A percentile compares a stretch with the other conserved stretches of the same genome.
These are phyloP conservation scores for Glonium stellatum DNA, from an alignment of 495 filamentous ascomycete species.

Conservation along the genomic window DNA sequence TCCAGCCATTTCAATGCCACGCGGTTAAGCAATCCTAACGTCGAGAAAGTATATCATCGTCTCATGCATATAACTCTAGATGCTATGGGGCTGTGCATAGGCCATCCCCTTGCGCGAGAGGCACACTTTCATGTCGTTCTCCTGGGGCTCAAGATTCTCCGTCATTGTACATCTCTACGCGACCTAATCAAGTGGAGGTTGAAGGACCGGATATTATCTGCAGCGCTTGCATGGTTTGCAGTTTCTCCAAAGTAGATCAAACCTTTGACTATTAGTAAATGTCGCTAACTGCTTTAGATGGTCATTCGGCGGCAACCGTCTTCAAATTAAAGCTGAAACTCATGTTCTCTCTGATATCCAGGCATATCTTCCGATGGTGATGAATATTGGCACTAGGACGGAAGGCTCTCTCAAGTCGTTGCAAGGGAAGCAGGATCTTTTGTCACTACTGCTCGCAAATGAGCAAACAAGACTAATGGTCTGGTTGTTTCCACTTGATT, in stretches of 20 bases:
- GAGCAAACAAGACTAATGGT: slow-evolving; percentile 77
- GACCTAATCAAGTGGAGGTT: slow-evolving; percentile 59
- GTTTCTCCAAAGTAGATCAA: slow-evolving; percentile 55
- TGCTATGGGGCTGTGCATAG: slow-evolving; percentile 58
- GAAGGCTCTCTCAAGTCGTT: slow-evolving; percentile 55
- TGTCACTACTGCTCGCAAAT: slow-evolving; percentile 72
- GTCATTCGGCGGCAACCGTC: slow-evolving; percentile 90
- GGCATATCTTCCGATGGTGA: slow-evolving; percentile 50
- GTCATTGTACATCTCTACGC: slow-evolving; percentile 57
- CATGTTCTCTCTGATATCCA: slow-evolving; percentile 73
- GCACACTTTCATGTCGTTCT: slow-evolving; percentile 81
- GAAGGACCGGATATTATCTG: slow-evolving; percentile 81
- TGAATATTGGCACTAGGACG: slow-evolving; percentile 49
- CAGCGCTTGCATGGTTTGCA: slow-evolving; percentile 81
- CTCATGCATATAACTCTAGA: slow-evolving; percentile 68
- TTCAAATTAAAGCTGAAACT: slow-evolving; percentile 89
- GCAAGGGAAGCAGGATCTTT: slow-evolving; percentile 69
- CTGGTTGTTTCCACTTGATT: slow-evolving; percentile 80
- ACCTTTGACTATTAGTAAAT: too few species aligned
- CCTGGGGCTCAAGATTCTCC: slow-evolving; percentile 70
- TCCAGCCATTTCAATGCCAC: slow-evolving; percentile 91
- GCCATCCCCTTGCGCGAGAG: slow-evolving; percentile 84
- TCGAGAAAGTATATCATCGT: slow-evolving; percentile 71
- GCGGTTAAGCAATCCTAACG: slow-evolving; percentile 68
- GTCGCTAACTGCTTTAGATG: slow-evolving; percentile 43